phyloP scores from a whole-genome alignment of 805 yeast species.

The Nakazawaea peltata region DNA sequence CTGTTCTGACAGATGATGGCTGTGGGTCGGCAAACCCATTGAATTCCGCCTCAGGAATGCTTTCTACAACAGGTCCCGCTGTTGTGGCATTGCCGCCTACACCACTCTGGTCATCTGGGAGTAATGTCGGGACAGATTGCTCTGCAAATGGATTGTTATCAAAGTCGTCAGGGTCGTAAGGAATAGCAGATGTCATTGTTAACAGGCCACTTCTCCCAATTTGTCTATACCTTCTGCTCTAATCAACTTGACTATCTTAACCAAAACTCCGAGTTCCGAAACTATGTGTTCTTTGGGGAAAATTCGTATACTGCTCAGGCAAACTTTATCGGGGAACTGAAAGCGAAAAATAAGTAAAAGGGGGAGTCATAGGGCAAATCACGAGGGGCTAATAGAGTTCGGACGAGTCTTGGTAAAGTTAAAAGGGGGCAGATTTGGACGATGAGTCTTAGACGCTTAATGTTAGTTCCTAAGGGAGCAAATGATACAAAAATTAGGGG shows the following conservation, averaged over 20 bases:
- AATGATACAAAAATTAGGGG: constrained; percentile 35
- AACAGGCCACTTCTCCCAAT: not conserved
- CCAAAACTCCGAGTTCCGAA: no score
- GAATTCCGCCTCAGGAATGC: constrained; percentile 1
- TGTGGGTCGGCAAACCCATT: not conserved
- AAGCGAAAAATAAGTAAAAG: no score
- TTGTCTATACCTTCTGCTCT: no score
- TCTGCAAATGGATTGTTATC: constrained; percentile 59
- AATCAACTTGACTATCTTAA: no score
- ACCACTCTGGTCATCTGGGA: not conserved
- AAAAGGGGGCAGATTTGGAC: no score
- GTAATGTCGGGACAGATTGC: constrained; percentile 14
- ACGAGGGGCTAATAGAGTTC: no score
- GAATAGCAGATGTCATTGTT: constrained; percentile 27
- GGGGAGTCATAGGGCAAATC: no score
- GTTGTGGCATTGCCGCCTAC: not conserved
- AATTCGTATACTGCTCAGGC: no score
- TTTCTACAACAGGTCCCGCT: not conserved
- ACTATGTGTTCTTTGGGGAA: no score
- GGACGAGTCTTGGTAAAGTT: no score
- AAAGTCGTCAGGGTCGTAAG: constrained; percentile 41
- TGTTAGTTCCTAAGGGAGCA: constrained; percentile 12
- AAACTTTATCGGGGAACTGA: no score
- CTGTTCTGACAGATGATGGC: not conserved
- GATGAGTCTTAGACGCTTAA: no score